Base-by-base conservation (phyloP, 805 yeast genomes). In the Saccharomycopsis sp. region DNA sequence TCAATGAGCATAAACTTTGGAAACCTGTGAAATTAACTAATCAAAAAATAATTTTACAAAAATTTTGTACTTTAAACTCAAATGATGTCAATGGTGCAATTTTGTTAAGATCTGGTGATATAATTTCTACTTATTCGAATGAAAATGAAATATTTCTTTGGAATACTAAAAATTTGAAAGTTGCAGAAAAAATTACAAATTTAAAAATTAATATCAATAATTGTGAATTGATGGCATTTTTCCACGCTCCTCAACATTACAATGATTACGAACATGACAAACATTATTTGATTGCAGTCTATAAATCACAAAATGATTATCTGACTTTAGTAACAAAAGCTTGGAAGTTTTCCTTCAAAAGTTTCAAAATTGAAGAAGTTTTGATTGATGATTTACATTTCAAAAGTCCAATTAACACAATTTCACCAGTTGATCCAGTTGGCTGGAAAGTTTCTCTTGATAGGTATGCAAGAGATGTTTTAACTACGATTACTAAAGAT, bases 401-500 rank as follows among this genome's bases (percentile, higher is more conserved):
- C 2, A 6, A 27, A 3, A 49, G 56, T 2, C 28, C 53, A 2
- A 58, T 71, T 2, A 64, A 64, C 39, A 53, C 59, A n/a, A 67
- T 76, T 3, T 65, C 79, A 1, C 62, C 73, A 1, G 74, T 83
- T 20, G 86, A 83, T 51, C 86, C 89, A 0, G 85, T 78, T 2
- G 76, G 76, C 3, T 69, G 72, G 72, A 63, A 60, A 2, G 52
- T 58, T 2, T 56, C 54, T 33, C 45, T 54, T 26, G 60, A 65
- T 28, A 39, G 44, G 5, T 58, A 51, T 36, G 58, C 58, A 29
- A 52, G 73, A 36, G 73, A 67, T 42, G 66, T 80, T 3, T 55
- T 87, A 4, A 69, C 87, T 0, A 61, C 76, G 0, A 74, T 83
- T 4, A 70, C 79, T n/a, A 50, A 50, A 1, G 50, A 55, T 0